phyloP scores from a whole-genome alignment of 2,329 filamentous ascomycete genomes.

The Alternaria burnsii region DNA sequence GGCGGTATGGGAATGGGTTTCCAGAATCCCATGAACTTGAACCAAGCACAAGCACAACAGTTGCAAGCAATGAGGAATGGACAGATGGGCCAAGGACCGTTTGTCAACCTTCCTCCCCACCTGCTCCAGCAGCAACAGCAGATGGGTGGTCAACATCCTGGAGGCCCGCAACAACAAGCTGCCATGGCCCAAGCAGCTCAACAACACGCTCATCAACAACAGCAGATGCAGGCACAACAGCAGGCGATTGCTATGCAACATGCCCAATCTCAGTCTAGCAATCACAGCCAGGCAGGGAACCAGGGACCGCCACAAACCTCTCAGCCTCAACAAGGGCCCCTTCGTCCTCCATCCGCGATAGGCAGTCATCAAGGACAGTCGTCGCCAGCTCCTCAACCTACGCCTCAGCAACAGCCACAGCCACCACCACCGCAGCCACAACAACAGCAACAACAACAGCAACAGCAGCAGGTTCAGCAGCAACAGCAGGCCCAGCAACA shows the following conservation, averaged over 20 bases:
- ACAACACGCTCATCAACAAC: constrained; percentile 55
- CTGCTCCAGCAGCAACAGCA: constrained; percentile 58
- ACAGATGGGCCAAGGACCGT: constrained; percentile 32
- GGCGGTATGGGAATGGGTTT: constrained; percentile 62
- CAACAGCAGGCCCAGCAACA: constrained; percentile 51
- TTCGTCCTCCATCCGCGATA: constrained; percentile 51
- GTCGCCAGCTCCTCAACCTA: constrained; percentile 50
- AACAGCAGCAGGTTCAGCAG: constrained; percentile 47
- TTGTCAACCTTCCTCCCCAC: constrained; percentile 42
- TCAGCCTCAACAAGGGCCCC: constrained; percentile 49
- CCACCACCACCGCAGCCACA: constrained; percentile 51
- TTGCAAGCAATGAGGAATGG: constrained; percentile 36
- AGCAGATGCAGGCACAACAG: constrained; percentile 51
- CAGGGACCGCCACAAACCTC: constrained; percentile 48
- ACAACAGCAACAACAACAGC: constrained; percentile 50
- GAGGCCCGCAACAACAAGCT: constrained; percentile 50
- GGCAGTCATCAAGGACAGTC: constrained; percentile 50
- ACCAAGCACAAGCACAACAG: constrained; percentile 43
- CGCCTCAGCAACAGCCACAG: constrained; percentile 49
- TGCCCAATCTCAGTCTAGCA: constrained; percentile 59
- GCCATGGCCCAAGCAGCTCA: constrained; percentile 55
- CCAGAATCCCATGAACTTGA: constrained; percentile 65
- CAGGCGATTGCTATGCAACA: constrained; percentile 58
- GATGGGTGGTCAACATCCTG: constrained; percentile 49
- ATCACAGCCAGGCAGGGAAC: constrained; percentile 55